Evolutionary conservation across 805 yeast genomes (phyloP).

Genomic region (Ogataea nakhonphanomensis): DNA sequence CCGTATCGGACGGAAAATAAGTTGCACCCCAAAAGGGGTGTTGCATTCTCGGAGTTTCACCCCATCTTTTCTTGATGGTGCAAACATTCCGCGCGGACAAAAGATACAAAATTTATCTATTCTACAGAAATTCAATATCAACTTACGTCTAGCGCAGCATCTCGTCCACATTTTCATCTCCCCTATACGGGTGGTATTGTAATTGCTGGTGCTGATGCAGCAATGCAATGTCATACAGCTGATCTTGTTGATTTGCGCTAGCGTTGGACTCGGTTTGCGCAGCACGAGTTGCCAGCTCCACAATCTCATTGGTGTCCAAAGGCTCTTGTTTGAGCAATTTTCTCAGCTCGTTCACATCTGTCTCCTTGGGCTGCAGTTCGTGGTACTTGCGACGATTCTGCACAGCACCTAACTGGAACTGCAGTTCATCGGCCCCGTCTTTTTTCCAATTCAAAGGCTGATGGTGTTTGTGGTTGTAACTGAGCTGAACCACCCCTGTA

Average conservation of each 20-base stretch:
- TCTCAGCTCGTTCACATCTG: slow-evolving; percentile 21
- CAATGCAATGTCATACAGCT: slow-evolving; percentile 19
- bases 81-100: no score
- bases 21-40: slow-evolving; percentile 2
- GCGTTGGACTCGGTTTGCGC: slow-evolving; percentile 17
- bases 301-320: slow-evolving; percentile 23
- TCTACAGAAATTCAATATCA: no score
- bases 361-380: slow-evolving; percentile 17
- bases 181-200: slow-evolving; percentile 14
- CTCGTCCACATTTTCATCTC: slow-evolving; percentile 24
- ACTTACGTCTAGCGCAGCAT: slow-evolving; percentile 15
- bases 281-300: slow-evolving; percentile 25
- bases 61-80: background rate
- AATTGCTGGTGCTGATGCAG: slow-evolving; percentile 21
- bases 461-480: slow-evolving; percentile 40
- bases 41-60: background rate
- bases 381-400: slow-evolving; percentile 13
- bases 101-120: no score
- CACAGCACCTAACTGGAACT: slow-evolving; percentile 15
- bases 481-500: slow-evolving; percentile 35
- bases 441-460: slow-evolving; percentile 36
- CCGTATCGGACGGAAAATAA: no score
- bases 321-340: slow-evolving; percentile 21
- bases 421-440: slow-evolving; percentile 18
- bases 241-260: slow-evolving; percentile 13